Percentiles rank a stretch among this genome's conserved stretches.
Conservation (phyloP, 2,329 filamentous ascomycete species). For the Monilinia polystroma region DNA sequence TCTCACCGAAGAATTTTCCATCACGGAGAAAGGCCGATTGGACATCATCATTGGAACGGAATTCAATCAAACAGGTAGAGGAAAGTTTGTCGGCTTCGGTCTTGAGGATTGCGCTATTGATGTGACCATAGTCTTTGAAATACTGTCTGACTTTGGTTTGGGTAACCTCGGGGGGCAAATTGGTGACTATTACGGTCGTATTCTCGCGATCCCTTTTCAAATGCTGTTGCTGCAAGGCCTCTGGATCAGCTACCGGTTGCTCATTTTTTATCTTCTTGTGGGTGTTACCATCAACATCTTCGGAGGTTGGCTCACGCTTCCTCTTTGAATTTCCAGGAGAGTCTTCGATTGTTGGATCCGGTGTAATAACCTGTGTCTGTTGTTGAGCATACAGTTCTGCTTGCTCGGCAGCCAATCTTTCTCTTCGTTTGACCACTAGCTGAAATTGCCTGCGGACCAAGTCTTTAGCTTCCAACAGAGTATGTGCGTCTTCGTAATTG, state of each 20-base stretch:
- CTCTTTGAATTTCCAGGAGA: conserved; percentile 55
- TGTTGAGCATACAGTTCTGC: conserved; percentile 51
- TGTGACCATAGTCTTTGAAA: conserved; percentile 84
- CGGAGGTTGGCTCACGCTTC: conserved; percentile 64
- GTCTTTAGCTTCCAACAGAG: conserved; percentile 71
- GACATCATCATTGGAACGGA: conserved; percentile 76
- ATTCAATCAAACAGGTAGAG: conserved; percentile 78
- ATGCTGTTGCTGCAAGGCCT: conserved; percentile 42
- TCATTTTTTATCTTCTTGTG: conserved; percentile 64
- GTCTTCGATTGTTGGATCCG: conserved; percentile 37
- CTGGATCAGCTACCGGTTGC: conserved; percentile 41
- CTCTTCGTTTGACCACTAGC: conserved; percentile 60
- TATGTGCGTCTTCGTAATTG: conserved; percentile 79
- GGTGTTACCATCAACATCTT: conserved; percentile 50
- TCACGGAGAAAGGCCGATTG: conserved; percentile 77
- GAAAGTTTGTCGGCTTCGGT: conserved; percentile 59
- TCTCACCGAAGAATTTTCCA: conserved; percentile 73
- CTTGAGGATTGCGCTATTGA: conserved; percentile 73
- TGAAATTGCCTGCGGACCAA: conserved; percentile 69
- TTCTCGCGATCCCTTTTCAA: conserved; percentile 86
- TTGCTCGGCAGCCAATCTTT: conserved; percentile 62
- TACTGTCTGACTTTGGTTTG: conserved; percentile 80
- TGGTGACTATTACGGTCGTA: conserved; percentile 76
- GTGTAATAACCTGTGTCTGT: conserved; percentile 35
- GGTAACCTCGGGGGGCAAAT: conserved; percentile 68